A percentile compares a stretch with the other conserved stretches of the same genome.
Conservation (phyloP, 805 yeast genomes). For the Kodamaea hsintzibuensis region DNA sequence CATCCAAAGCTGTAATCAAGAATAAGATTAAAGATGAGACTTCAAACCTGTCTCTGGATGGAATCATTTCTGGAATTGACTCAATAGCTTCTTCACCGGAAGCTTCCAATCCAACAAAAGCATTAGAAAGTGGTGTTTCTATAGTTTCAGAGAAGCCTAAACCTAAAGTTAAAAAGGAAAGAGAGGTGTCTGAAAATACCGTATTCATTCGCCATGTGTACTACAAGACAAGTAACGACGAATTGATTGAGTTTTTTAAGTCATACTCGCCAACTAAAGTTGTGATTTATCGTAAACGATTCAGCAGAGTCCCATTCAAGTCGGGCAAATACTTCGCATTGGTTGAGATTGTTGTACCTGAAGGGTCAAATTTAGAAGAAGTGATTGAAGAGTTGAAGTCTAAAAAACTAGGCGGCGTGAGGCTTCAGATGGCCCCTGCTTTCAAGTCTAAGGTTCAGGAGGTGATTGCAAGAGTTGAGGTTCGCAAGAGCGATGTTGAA, state of each 20-base stretch:
- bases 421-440: not conserved
- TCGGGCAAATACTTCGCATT: constrained; percentile 49
- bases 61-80: not conserved
- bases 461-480: not conserved
- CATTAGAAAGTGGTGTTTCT: not conserved
- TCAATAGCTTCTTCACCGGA: not conserved
- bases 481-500: not conserved
- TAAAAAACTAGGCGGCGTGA: constrained; percentile 25
- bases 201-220: constrained; percentile 46
- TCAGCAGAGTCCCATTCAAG: constrained; percentile 28
- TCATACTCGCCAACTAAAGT: constrained; percentile 49
- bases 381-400: constrained; percentile 43
- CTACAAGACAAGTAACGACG: constrained; percentile 41
- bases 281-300: constrained; percentile 45
- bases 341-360: constrained; percentile 41
- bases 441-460: constrained; percentile 3
- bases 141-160: not conserved
- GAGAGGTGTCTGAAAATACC: constrained; percentile 41
- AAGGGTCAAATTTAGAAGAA: constrained; percentile 41
- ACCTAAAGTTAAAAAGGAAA: not conserved
- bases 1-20: not conserved
- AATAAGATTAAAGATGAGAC: not conserved
- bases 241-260: constrained; percentile 45
- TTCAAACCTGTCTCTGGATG: not conserved
- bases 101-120: no score